Percentiles rank a stretch among this genome's conserved stretches.
These are phyloP conservation scores for Colletotrichum sp. DNA, from an alignment of 2,329 filamentous ascomycete species.

Conservation along the genomic window DNA sequence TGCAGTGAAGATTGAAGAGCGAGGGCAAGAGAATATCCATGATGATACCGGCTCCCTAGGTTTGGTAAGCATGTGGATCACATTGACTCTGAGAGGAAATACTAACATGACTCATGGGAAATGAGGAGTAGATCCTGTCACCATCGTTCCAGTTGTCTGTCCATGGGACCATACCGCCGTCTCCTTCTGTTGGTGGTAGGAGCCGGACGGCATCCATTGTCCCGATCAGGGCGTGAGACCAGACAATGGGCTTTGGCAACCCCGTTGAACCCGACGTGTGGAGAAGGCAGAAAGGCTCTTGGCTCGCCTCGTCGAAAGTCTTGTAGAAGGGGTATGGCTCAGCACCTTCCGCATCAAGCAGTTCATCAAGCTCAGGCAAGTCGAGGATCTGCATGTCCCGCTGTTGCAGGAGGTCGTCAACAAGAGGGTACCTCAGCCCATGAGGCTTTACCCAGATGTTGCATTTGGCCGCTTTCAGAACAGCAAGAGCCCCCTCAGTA, in stretches of 20 bases:
- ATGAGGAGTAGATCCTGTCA: not conserved
- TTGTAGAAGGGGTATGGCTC: not conserved
- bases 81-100: not conserved
- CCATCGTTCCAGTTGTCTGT: not conserved
- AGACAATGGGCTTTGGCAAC: accelerated
- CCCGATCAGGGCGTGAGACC: not conserved
- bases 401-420: not conserved
- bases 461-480: not conserved
- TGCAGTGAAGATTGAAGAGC: not conserved
- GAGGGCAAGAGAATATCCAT: not conserved
- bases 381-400: not conserved
- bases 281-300: not conserved
- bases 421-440: not conserved
- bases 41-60: not conserved
- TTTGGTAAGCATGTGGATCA: not conserved
- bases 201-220: not conserved
- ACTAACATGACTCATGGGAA: not conserved
- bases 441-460: not conserved
- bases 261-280: not conserved
- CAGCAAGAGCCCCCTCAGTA: not conserved
- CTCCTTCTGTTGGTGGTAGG: not conserved
- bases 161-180: not conserved
- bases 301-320: not conserved
- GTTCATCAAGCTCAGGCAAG: not conserved
- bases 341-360: not conserved